phyloP scores from a whole-genome alignment of 129 eudicot genomes.

The Chrysanthemum makinoi region DNA sequence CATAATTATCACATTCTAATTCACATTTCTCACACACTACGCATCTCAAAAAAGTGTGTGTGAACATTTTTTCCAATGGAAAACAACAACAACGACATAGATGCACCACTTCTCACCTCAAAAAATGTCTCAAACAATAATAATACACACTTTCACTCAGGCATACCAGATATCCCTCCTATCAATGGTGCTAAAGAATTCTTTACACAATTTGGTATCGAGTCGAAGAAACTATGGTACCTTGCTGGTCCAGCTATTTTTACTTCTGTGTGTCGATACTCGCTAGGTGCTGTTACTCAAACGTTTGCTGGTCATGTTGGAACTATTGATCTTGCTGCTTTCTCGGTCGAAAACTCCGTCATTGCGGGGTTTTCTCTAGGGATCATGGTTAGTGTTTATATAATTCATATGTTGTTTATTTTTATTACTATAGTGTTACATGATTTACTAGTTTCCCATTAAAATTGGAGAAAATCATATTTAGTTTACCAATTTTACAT shows the following conservation, averaged over 20 bases:
- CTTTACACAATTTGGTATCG: conserved; percentile 1
- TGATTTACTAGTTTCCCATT: no score
- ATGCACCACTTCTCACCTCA: conserved; percentile 10
- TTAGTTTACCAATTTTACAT: background rate
- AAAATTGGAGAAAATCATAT: no score
- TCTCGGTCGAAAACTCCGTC: conserved; percentile 40
- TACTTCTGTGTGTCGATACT: conserved; percentile 36
- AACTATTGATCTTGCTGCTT: conserved; percentile 36
- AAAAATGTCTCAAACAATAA: background rate
- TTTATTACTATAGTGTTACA: no score
- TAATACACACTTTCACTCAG: conserved; percentile 3
- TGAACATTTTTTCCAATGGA: no score
- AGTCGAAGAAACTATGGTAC: conserved; percentile 13
- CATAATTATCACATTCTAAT: no score
- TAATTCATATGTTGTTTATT: background rate
- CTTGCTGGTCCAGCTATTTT: conserved; percentile 19
- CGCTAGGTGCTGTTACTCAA: conserved; percentile 51
- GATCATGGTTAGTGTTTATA: conserved; percentile 41
- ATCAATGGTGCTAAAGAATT: conserved; percentile 6
- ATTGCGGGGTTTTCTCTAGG: conserved; percentile 61
- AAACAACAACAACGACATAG: background rate
- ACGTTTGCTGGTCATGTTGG: conserved; percentile 44
- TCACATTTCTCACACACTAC: no score
- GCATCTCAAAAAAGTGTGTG: no score
- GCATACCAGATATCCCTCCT: conserved; percentile 6